These are phyloP conservation scores for Yarrowia divulgata DNA, from an alignment of 805 yeast genomes.

Conservation along the genomic window DNA sequence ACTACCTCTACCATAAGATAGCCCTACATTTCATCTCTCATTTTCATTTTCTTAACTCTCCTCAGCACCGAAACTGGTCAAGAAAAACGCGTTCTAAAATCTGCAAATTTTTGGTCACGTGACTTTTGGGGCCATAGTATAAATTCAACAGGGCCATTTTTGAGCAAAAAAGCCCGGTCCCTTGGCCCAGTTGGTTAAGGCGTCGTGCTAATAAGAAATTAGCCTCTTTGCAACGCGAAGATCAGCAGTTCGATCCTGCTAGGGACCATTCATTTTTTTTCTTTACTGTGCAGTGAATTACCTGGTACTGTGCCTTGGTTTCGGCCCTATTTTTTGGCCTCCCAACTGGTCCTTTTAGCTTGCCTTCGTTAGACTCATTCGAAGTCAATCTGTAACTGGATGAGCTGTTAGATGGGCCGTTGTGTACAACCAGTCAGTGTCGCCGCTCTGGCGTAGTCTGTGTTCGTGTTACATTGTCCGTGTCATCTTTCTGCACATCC, in stretches of 20 bases:
- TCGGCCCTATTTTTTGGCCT: background rate
- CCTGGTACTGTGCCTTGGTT: too few species aligned
- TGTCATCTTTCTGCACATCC: too few species aligned
- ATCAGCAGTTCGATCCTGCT: conserved; percentile 58
- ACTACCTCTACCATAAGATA: background rate
- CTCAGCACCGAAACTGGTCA: too few species aligned
- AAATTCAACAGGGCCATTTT: background rate
- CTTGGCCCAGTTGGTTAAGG: conserved; percentile 40
- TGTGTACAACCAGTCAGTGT: too few species aligned
- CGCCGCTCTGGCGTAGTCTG: too few species aligned
- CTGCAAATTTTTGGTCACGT: background rate
- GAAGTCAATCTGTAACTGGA: background rate
- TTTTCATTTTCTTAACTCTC: background rate
- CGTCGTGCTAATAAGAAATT: conserved; percentile 40
- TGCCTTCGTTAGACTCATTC: background rate
- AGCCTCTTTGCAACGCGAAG: conserved; percentile 52
- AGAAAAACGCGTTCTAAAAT: background rate
- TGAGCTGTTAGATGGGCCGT: too few species aligned
- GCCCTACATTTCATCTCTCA: background rate
- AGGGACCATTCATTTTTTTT: conserved; percentile 46
- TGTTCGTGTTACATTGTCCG: too few species aligned
- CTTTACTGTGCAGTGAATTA: too few species aligned
- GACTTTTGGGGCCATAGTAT: background rate
- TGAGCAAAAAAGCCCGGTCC: background rate
- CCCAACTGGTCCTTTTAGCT: background rate